Percentiles rank a stretch among this genome's conserved stretches.
These are phyloP conservation scores for Leavenworthia alabamica DNA, from an alignment of 345 rosid species.

Conservation along the genomic window DNA sequence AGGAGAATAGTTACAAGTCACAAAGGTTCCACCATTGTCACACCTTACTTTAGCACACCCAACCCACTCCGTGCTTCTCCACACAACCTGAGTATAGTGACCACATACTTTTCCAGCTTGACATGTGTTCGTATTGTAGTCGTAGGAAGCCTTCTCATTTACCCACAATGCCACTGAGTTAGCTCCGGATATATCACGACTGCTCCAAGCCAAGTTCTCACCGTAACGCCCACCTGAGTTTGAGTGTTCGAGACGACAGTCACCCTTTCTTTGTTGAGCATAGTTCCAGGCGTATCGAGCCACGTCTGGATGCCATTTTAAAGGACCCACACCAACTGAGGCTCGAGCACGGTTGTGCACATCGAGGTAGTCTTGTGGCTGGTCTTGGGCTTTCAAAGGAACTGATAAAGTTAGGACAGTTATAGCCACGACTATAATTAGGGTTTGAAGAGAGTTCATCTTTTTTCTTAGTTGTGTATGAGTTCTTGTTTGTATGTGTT, in stretches of 20 bases:
- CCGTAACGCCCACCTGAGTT: slow-evolving; percentile 32
- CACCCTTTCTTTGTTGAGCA: not conserved
- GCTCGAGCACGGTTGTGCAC: slow-evolving; percentile 22
- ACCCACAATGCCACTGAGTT: slow-evolving; percentile 33
- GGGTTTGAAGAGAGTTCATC: slow-evolving; percentile 6
- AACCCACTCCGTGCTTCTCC: slow-evolving; percentile 40
- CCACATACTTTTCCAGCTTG: not conserved
- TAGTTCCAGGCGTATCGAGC: slow-evolving; percentile 32
- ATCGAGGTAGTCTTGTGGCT: slow-evolving; percentile 17
- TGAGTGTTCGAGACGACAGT: slow-evolving; percentile 32
- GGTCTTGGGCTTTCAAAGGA: slow-evolving; percentile 23
- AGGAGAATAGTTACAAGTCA: slow-evolving; percentile 50
- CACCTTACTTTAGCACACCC: slow-evolving; percentile 67
- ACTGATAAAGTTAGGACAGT: slow-evolving; percentile 7
- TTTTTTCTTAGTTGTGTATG: not conserved
- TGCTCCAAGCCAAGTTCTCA: slow-evolving; percentile 33
- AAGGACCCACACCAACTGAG: slow-evolving; percentile 18
- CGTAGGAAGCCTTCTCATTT: slow-evolving; percentile 8
- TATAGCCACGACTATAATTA: not conserved
- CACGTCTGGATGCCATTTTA: slow-evolving; percentile 32
- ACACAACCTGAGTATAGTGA: slow-evolving; percentile 55
- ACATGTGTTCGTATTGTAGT: slow-evolving; percentile 1
- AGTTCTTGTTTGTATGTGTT: not conserved
- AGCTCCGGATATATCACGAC: slow-evolving; percentile 11
- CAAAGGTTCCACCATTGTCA: slow-evolving; percentile 43